Percentiles rank a stretch among this genome's conserved stretches.
These are phyloP conservation scores for Lepidium sativum DNA, from an alignment of 345 rosid species.

Conservation along the genomic window DNA sequence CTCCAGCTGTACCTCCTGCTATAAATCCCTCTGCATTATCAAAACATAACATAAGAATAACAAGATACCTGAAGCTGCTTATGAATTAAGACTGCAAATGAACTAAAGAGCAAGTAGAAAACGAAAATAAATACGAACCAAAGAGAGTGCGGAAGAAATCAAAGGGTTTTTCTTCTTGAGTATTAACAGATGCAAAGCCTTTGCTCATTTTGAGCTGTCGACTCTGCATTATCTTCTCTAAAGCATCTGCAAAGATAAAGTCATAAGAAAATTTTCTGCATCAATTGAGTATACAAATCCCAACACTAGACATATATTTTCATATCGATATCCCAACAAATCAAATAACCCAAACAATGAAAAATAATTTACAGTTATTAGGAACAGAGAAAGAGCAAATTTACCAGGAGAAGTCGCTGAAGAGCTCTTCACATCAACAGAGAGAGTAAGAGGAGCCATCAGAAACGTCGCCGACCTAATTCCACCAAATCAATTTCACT, in stretches of 20 bases:
- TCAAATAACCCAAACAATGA: background rate
- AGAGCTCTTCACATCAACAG: conserved; percentile 27
- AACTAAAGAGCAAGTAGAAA: background rate
- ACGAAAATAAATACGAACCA: conserved; percentile 28
- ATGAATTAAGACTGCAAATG: background rate
- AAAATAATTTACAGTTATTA: background rate
- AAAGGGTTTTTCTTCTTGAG: conserved; percentile 52
- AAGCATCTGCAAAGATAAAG: conserved; percentile 30
- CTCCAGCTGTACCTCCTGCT: conserved; percentile 97
- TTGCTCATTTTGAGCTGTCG: conserved; percentile 36
- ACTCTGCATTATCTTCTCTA: conserved; percentile 30
- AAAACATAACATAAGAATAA: background rate
- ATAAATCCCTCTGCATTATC: conserved; percentile 66
- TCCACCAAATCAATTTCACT: conserved; percentile 12
- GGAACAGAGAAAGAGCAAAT: background rate
- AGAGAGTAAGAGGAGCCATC: conserved; percentile 32
- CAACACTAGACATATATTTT: background rate
- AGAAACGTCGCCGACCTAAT: conserved; percentile 12
- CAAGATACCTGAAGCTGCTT: background rate
- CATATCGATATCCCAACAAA: background rate
- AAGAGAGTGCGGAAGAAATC: conserved; percentile 62
- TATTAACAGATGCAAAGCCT: conserved; percentile 54
- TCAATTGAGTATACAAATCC: background rate
- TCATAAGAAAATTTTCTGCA: background rate
- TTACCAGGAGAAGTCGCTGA: conserved; percentile 19